Evolutionary conservation across 352 stramenopile genomes (phyloP).

Genomic region (Peronospora destructor): DNA sequence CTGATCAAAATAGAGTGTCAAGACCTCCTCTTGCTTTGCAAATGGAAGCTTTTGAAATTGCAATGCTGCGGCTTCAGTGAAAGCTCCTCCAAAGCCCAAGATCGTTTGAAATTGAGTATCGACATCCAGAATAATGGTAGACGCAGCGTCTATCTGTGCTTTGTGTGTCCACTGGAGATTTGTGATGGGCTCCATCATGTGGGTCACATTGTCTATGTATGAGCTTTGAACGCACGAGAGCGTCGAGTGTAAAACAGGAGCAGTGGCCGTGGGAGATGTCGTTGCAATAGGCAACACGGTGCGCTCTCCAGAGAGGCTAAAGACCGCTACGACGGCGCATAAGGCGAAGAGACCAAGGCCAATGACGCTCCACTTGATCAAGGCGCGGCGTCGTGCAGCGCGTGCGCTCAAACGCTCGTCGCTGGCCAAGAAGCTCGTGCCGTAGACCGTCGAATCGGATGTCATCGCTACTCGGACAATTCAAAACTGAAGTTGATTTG

Average conservation of each 20-base stretch:
- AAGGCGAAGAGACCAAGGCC: neutral
- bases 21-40: constrained; percentile 72
- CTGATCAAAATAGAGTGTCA: constrained; percentile 85
- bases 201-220: constrained; percentile 44
- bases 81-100: constrained; percentile 87
- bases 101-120: constrained; percentile 62
- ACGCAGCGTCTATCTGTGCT: constrained; percentile 7
- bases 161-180: constrained; percentile 39
- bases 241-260: constrained; percentile 19
- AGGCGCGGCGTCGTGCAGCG: constrained; percentile 9
- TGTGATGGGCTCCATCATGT: constrained; percentile 57
- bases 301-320: neutral
- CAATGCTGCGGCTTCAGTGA: constrained; percentile 86
- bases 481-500: too few species aligned
- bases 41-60: constrained; percentile 78
- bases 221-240: constrained; percentile 67
- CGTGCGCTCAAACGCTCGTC: constrained; percentile 22
- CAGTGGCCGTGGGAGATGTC: neutral
- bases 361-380: constrained; percentile 28
- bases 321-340: neutral
- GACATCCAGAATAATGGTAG: constrained; percentile 48
- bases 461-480: neutral
- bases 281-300: too few species aligned
- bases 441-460: constrained; percentile 36
- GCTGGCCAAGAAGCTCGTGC: constrained; percentile 29